A percentile compares a stretch with the other conserved stretches of the same genome.
These are phyloP conservation scores for Macrolepiota fuliginosa DNA, from an alignment of 768 basidiomycete species.

Conservation along the genomic window DNA sequence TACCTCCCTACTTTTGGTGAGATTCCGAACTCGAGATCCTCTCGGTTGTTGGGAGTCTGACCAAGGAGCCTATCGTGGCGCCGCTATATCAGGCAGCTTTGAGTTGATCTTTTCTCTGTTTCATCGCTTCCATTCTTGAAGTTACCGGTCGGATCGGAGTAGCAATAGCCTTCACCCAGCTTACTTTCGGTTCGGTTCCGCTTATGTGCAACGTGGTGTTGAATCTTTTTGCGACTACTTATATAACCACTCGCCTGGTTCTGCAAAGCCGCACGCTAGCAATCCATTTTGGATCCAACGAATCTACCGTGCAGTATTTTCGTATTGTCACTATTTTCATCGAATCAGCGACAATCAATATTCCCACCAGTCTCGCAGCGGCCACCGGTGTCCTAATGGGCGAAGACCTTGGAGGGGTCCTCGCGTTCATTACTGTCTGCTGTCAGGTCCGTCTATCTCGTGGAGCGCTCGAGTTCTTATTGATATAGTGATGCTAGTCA, in stretches of 20 bases:
- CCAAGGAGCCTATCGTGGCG: too few species aligned
- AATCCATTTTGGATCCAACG: background rate
- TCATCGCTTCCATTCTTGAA: too few species aligned
- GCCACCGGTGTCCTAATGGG: background rate
- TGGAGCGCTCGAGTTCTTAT: background rate
- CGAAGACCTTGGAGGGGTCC: background rate
- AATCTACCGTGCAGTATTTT: background rate
- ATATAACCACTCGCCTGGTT: background rate
- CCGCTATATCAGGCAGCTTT: too few species aligned
- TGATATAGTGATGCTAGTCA: background rate
- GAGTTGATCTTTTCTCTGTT: too few species aligned
- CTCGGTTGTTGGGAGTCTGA: too few species aligned
- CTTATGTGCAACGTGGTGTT: background rate
- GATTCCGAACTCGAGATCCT: too few species aligned
- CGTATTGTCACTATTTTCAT: background rate
- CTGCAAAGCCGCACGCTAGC: background rate
- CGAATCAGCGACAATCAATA: background rate
- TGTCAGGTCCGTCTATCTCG: background rate
- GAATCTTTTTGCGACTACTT: background rate
- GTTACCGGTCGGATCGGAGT: background rate
- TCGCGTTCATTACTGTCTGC: too few species aligned
- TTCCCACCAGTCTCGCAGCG: too few species aligned
- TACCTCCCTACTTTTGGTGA: too few species aligned
- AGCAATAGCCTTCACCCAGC: background rate
- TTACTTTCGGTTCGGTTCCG: background rate